phyloP scores from a whole-genome alignment of 2,329 filamentous ascomycete genomes.

The Purpureocillium lavendulum region DNA sequence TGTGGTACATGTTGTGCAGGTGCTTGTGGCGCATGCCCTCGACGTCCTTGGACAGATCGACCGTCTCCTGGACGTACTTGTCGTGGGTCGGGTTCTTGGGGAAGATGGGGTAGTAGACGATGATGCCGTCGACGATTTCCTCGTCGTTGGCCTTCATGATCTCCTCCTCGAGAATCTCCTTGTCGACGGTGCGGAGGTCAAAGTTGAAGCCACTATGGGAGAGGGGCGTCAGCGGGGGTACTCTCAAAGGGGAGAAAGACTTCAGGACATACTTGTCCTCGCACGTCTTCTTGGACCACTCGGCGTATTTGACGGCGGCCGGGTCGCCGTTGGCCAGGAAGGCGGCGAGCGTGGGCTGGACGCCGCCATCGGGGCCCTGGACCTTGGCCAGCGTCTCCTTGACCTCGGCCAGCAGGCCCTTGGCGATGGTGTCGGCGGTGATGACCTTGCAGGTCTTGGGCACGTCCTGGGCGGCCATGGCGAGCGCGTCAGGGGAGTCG shows the following conservation, averaged over 20 bases:
- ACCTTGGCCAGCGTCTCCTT: slow-evolving; percentile 65
- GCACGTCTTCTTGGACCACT: slow-evolving; percentile 96
- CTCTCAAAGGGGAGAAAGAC: background rate
- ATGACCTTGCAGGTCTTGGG: slow-evolving; percentile 85
- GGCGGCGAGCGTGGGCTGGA: slow-evolving; percentile 71
- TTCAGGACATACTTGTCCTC: slow-evolving; percentile 71
- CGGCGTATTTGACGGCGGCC: slow-evolving; percentile 85
- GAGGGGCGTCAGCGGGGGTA: background rate
- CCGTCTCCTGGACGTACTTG: slow-evolving; percentile 91
- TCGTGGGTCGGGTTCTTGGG: slow-evolving; percentile 72
- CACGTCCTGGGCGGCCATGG: slow-evolving; percentile 24
- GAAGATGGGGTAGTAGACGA: slow-evolving; percentile 98
- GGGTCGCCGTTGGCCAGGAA: slow-evolving; percentile 91
- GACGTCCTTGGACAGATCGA: slow-evolving; percentile 84
- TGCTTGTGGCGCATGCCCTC: slow-evolving; percentile 91
- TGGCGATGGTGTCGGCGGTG: slow-evolving; percentile 79
- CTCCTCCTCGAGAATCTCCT: slow-evolving; percentile 83
- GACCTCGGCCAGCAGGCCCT: slow-evolving; percentile 70
- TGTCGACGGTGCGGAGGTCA: slow-evolving; percentile 72
- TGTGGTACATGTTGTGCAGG: slow-evolving; percentile 99
- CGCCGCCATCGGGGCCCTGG: slow-evolving; percentile 38
- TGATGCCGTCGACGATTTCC: slow-evolving; percentile 71
- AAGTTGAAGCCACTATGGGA: slow-evolving; percentile 73
- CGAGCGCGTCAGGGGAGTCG: background rate
- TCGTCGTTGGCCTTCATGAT: slow-evolving; percentile 81